Base-by-base conservation (phyloP, 768 basidiomycete genomes). In the Boletus bicolor region DNA sequence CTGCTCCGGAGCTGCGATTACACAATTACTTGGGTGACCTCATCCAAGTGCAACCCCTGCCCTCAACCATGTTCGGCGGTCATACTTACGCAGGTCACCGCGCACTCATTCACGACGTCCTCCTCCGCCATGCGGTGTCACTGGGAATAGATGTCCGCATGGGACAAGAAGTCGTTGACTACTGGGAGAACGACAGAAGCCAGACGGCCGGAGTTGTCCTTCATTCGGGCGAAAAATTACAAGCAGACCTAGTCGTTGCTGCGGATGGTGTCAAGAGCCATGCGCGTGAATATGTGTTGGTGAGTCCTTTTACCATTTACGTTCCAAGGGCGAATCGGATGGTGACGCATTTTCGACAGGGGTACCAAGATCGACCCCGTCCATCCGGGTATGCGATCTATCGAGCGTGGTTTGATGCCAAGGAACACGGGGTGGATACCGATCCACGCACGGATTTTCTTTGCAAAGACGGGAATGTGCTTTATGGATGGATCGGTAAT, bases 301-400 rank as follows among this genome's bases (percentile, higher is more conserved):
- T 65, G 32, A 26, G 24, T 57, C 32, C 17, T 19, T 19, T 53
- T 49, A 11, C 42, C 26, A 21, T 30, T 36, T 30, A 36, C 24
- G 24, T 49, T 14, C 7, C 6, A 11, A 24, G 24, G 21, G 34
- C 21, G n/a, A 47, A 43, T 41, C 49, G 30, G 26, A 19, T 39
- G n/a, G 28, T 35, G 35, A 47, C 21, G 8, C 17, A 19, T 52
- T 24, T 36, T 36, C 32, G 35, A 43, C 54, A 71, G 68, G 68
- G 64, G 11, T 61, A 61, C 43, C 21, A 53, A 19, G 70, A 73
- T 48, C 67, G 55, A 34, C 66, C 65, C 0, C 59, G 55, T 49
- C 43, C 68, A 24, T 69, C 68, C 11, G 64, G 68, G 11, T 69
- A 68, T 41, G 69, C 66, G 7, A 61, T 71, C 36, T 69, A 62